These are phyloP conservation scores for Sclerotinia subarctica DNA, from an alignment of 2,329 filamentous ascomycete species.

Conservation along the genomic window DNA sequence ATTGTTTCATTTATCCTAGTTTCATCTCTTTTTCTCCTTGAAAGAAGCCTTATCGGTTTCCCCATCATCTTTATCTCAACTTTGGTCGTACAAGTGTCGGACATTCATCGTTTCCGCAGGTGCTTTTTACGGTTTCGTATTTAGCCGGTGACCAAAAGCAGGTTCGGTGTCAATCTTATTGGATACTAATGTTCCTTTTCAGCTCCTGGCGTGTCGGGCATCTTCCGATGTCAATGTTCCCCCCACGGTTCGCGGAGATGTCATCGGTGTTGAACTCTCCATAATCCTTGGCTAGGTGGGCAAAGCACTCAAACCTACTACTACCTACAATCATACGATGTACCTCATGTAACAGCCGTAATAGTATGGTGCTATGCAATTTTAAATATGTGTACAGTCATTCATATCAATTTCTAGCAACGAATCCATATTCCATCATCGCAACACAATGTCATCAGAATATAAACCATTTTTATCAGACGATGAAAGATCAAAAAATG, in stretches of 20 bases:
- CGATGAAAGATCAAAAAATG: neutral
- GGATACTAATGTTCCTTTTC: neutral
- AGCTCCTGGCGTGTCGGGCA: neutral
- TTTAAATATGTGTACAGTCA: neutral
- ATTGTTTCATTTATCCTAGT: neutral
- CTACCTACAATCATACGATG: neutral
- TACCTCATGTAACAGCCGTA: neutral
- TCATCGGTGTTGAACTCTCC: neutral
- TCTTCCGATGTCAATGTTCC: neutral
- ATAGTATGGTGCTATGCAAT: neutral
- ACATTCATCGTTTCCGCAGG: neutral
- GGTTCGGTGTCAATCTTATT: neutral
- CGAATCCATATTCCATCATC: too few species aligned
- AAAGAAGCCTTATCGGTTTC: constrained; percentile 13
- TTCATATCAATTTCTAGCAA: neutral
- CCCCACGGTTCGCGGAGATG: neutral
- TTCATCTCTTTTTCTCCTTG: neutral
- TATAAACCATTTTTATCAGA: neutral
- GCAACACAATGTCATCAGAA: constrained; percentile 8
- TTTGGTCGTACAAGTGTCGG: neutral
- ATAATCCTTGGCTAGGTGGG: neutral
- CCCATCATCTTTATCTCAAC: neutral
- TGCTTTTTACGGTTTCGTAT: neutral
- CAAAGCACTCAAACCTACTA: neutral
- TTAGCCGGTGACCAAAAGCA: neutral